Conservation (phyloP, 2,329 filamentous ascomycete species). For the Pseudogymnoascus sp. region DNA sequence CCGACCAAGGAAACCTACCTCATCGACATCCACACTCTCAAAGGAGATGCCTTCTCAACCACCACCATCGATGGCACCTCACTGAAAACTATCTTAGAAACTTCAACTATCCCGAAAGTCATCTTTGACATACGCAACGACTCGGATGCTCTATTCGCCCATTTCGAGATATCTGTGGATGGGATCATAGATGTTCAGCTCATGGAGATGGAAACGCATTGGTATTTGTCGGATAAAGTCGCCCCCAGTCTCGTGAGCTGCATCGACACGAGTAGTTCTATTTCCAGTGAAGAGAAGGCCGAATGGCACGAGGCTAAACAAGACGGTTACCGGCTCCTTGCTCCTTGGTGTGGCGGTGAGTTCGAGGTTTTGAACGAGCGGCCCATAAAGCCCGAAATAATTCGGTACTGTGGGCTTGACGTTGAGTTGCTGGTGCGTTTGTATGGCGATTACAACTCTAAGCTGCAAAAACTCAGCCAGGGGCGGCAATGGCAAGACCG, state of each 20-base stretch:
- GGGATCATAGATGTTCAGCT: slow-evolving; percentile 47
- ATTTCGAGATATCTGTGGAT: slow-evolving; percentile 35
- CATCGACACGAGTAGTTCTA: slow-evolving; percentile 24
- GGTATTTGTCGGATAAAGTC: slow-evolving; percentile 18
- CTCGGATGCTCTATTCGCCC: slow-evolving; percentile 44
- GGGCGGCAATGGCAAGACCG: not conserved
- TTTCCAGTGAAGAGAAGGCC: slow-evolving; percentile 15
- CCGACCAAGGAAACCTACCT: slow-evolving; percentile 28
- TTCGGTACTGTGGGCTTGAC: slow-evolving; percentile 40
- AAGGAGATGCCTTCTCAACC: slow-evolving; percentile 29
- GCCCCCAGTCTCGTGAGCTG: slow-evolving; percentile 34
- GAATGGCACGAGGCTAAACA: slow-evolving; percentile 33
- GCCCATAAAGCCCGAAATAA: slow-evolving; percentile 34
- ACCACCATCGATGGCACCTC: slow-evolving; percentile 22
- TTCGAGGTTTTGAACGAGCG: slow-evolving; percentile 41
- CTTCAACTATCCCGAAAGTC: slow-evolving; percentile 36
- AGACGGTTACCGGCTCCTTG: slow-evolving; percentile 32
- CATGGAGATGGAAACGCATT: slow-evolving; percentile 39
- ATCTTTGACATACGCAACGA: slow-evolving; percentile 53
- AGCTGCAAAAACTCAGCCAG: too few species aligned
- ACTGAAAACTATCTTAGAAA: slow-evolving; percentile 39
- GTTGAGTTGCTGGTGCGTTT: slow-evolving; percentile 30
- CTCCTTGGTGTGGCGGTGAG: slow-evolving; percentile 34
- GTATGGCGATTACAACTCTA: too few species aligned
- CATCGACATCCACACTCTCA: slow-evolving; percentile 35